These are phyloP conservation scores for Tremella yokohamensis DNA, from an alignment of 768 basidiomycete genomes.

Conservation along the genomic window DNA sequence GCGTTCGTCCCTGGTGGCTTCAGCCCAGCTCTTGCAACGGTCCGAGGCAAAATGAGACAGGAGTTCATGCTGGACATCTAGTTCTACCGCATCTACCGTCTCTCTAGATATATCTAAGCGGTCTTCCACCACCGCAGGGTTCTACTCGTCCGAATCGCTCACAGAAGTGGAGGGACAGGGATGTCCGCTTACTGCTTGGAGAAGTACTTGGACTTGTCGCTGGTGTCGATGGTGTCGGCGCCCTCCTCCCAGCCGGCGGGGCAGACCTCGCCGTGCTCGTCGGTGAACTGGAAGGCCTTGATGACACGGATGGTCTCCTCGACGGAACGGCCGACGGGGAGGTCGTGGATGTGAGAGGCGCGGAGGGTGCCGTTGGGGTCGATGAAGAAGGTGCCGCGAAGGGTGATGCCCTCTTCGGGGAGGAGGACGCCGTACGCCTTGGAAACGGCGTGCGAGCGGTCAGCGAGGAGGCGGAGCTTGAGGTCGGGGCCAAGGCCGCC, in stretches of 20 bases:
- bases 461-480: conserved; percentile 56
- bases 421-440: conserved; percentile 83
- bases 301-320: conserved; percentile 87
- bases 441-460: conserved; percentile 66
- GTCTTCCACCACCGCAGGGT: too few species aligned
- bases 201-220: conserved; percentile 36
- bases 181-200: conserved; percentile 36
- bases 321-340: conserved; percentile 91
- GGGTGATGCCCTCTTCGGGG: conserved; percentile 80
- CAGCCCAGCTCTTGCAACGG: background rate
- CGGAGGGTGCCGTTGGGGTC: conserved; percentile 44
- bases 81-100: conserved; percentile 3
- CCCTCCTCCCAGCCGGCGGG: conserved; percentile 86
- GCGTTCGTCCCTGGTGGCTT: background rate
- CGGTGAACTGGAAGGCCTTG: conserved; percentile 78
- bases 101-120: too few species aligned
- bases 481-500: conserved; percentile 88
- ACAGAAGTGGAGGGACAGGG: too few species aligned
- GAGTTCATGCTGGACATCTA: background rate
- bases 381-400: conserved; percentile 60
- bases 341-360: conserved; percentile 64
- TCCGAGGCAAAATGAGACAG: background rate
- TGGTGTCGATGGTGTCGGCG: conserved; percentile 39
- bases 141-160: too few species aligned
- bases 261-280: conserved; percentile 87